These are phyloP conservation scores for Candida verbasci DNA, from an alignment of 805 yeast species.

Conservation along the genomic window DNA sequence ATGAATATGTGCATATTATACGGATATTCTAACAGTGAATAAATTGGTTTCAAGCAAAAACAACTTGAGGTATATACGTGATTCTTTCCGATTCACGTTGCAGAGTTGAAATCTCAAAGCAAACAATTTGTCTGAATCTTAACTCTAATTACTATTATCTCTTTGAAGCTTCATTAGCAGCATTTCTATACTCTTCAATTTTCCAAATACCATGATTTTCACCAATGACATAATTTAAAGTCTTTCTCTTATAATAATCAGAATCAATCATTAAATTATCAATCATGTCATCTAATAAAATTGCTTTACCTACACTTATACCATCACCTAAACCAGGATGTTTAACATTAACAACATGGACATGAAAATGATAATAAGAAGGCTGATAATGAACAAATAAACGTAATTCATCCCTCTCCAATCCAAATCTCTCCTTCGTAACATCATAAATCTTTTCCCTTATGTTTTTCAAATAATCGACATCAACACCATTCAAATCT, in stretches of 20 bases:
- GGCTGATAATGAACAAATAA: slow-evolving; percentile 92
- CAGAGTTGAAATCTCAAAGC: too few species aligned
- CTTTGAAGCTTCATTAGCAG: too few species aligned
- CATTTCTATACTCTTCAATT: slow-evolving; percentile 18
- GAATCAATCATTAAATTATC: slow-evolving; percentile 58
- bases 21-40: too few species aligned
- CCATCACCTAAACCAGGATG: slow-evolving; percentile 69
- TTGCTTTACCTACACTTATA: slow-evolving; percentile 73
- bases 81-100: too few species aligned
- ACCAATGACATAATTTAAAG: slow-evolving; percentile 63
- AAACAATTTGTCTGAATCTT: too few species aligned
- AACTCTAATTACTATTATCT: too few species aligned
- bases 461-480: slow-evolving; percentile 52
- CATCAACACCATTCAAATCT: slow-evolving; percentile 60
- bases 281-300: slow-evolving; percentile 74
- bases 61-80: too few species aligned
- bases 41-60: too few species aligned
- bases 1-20: too few species aligned
- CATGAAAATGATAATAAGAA: slow-evolving; percentile 91
- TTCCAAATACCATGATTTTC: slow-evolving; percentile 77
- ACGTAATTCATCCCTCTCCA: slow-evolving; percentile 57
- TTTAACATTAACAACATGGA: slow-evolving; percentile 75
- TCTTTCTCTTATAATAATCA: slow-evolving; percentile 54
- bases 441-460: slow-evolving; percentile 41
- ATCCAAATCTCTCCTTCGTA: slow-evolving; percentile 35